Evolutionary conservation across 2,329 filamentous ascomycete species (phyloP).

Genomic region (Chrysoporthe deuterocubensis): DNA sequence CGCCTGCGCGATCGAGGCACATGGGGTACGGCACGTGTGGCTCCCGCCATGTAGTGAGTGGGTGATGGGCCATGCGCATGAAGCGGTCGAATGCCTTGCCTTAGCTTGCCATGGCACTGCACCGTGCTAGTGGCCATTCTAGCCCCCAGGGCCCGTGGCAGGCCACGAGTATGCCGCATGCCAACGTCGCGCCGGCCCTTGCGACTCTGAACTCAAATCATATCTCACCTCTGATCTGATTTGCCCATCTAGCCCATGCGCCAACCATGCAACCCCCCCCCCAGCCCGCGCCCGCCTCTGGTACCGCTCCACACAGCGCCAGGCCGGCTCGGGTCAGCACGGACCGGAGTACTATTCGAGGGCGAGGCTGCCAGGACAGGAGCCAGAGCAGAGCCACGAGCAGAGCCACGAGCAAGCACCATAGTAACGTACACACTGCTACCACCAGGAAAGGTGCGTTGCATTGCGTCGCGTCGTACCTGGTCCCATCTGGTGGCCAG

Average conservation of each 20-base stretch:
- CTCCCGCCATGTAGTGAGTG: background rate
- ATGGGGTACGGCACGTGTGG: background rate
- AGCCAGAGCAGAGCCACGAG: background rate
- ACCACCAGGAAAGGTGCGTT: background rate
- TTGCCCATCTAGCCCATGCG: slow-evolving; percentile 5
- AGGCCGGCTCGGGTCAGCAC: background rate
- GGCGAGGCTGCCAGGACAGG: background rate
- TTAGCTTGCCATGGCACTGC: background rate
- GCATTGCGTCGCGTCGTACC: background rate
- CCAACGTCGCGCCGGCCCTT: slow-evolving; percentile 19
- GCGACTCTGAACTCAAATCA: slow-evolving; percentile 9
- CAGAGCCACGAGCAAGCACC: too few species aligned
- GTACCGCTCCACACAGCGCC: background rate
- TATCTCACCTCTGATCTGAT: slow-evolving; percentile 9
- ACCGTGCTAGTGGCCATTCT: slow-evolving; percentile 5
- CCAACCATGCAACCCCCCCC: background rate
- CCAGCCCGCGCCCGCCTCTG: background rate
- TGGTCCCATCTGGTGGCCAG: background rate
- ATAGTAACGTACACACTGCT: too few species aligned
- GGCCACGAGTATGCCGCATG: slow-evolving; percentile 21
- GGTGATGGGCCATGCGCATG: background rate
- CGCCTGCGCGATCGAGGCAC: background rate
- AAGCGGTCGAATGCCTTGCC: slow-evolving; percentile 3
- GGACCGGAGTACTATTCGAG: too few species aligned
- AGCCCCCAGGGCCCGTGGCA: slow-evolving; percentile 10